Base-by-base conservation (phyloP, 108 stramenopile genomes). In the Skeletonema menzelii region DNA sequence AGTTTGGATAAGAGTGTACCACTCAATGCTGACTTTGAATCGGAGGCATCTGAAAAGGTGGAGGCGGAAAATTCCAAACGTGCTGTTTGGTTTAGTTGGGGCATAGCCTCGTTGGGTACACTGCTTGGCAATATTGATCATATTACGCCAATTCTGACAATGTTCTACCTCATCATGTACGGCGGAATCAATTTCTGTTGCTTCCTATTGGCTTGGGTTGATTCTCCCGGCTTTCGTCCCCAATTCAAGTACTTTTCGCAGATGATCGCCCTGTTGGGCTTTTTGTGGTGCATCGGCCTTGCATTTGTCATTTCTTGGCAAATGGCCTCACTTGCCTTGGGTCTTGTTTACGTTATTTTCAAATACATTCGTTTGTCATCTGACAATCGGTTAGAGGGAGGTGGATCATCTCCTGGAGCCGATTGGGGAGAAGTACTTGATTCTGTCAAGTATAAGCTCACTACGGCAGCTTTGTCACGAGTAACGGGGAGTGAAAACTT, bases 161-260 rank as follows among this genome's bases (percentile, higher is more conserved):
- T 91, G 60, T 89, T 92, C 61, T 95, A 91, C 81, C 63, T 95
- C 47, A 55, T 87, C 26, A 92, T 89, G 84, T 94, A 92, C 62
- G 87, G 86, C 12, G 85, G 88, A 13, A 68, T 91, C 31, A 95
- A 95, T 75, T 70, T 86, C 44, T 73, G 82, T 59, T 90, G 88
- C 79, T 92, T 86, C 73, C 64, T 88, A 20, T 72, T 89, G 28
- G 75, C 84, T 22, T 69, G 84, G 63, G 74, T 89, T 27, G 59
- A 79, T 38, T 64, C 84, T n/a, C 93, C 93, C 10, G 91, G 93
- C 20, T 95, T 91, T 85, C 80, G 93, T 13, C 93, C 93, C 5
- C 79, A 75, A 8, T 95, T 89, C 78, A 74, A 70, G 31, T 91
- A 82, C 73, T 95, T 86, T 74, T 82, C 88, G 76, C 85, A 87